Percentiles rank a stretch among this genome's conserved stretches.
Evolutionary conservation across 768 basidiomycete species (phyloP).

Genomic region (Asterophora lycoperdoides): DNA sequence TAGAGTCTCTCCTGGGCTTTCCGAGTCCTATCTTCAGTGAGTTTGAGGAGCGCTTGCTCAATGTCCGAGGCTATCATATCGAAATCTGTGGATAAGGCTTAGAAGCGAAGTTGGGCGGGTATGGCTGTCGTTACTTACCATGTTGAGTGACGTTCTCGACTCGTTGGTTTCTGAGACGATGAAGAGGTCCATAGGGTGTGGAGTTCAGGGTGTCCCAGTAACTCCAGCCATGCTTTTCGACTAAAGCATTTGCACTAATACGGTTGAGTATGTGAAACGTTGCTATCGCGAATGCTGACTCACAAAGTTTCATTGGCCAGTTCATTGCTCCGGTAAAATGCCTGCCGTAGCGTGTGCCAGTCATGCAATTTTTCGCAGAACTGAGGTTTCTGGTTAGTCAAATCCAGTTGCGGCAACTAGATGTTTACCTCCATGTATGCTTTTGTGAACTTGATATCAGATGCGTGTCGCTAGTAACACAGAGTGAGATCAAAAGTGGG

Average conservation of each 20-base stretch:
- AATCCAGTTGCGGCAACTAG: not conserved
- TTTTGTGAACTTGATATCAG: slow-evolving; percentile 2
- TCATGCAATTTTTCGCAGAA: slow-evolving; percentile 9
- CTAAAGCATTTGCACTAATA: slow-evolving; percentile 33
- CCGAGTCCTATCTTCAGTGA: slow-evolving; percentile 20
- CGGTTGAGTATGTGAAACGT: not conserved
- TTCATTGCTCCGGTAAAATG: not conserved
- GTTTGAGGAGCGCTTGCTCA: slow-evolving; percentile 20
- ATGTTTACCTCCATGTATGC: slow-evolving; percentile 14
- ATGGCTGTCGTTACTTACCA: slow-evolving; percentile 27
- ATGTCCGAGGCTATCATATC: slow-evolving; percentile 21
- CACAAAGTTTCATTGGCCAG: slow-evolving; percentile 18
- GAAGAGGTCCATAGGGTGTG: slow-evolving; percentile 36
- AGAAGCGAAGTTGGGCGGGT: not conserved
- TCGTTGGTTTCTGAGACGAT: slow-evolving; percentile 31
- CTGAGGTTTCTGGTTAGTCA: not conserved
- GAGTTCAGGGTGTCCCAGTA: slow-evolving; percentile 36
- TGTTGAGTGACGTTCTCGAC: slow-evolving; percentile 32
- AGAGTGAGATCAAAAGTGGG: not conserved
- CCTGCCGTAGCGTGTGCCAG: slow-evolving; percentile 12
- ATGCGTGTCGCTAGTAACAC: slow-evolving; percentile 5
- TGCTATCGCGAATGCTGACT: slow-evolving; percentile 1
- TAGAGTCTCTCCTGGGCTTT: slow-evolving; percentile 20
- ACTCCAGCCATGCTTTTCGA: slow-evolving; percentile 39
- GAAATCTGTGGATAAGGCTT: slow-evolving; percentile 25